Evolutionary conservation across 805 yeast species (phyloP).

Genomic region (Suhomyces tanzawaensis): DNA sequence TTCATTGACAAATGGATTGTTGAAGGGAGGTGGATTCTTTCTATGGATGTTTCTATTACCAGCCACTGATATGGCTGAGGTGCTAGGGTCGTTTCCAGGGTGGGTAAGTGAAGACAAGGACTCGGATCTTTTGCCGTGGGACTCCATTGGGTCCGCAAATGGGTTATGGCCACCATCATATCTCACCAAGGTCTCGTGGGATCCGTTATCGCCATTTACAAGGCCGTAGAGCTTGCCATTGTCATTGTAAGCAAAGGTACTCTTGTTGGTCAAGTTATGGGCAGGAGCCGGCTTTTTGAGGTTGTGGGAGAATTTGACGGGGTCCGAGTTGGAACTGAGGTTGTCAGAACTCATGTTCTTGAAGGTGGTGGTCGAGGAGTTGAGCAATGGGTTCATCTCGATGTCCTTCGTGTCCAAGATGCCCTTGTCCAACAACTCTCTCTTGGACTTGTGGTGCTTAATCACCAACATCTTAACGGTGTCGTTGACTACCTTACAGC

Average conservation of each 20-base stretch:
- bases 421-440: conserved; percentile 31
- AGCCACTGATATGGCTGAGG: background rate
- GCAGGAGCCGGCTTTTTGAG: conserved; percentile 2
- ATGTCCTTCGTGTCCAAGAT: conserved; percentile 23
- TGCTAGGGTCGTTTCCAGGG: background rate
- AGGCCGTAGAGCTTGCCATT: conserved; percentile 14
- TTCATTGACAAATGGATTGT: background rate
- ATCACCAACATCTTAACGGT: conserved; percentile 53
- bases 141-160: conserved; percentile 9
- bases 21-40: background rate
- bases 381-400: conserved; percentile 27
- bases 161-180: conserved; percentile 10
- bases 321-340: conserved; percentile 2
- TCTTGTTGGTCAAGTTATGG: background rate
- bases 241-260: conserved; percentile 12
- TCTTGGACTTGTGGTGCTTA: conserved; percentile 37
- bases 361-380: conserved; percentile 15
- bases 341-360: background rate
- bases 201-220: background rate
- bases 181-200: conserved; percentile 10
- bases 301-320: conserved; percentile 4
- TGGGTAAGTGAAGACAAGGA: background rate
- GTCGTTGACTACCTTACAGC: conserved; percentile 57
- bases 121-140: background rate
- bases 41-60: background rate